These are phyloP conservation scores for Trichoderma asperellum DNA, from an alignment of 2,329 filamentous ascomycete species.

Conservation along the genomic window DNA sequence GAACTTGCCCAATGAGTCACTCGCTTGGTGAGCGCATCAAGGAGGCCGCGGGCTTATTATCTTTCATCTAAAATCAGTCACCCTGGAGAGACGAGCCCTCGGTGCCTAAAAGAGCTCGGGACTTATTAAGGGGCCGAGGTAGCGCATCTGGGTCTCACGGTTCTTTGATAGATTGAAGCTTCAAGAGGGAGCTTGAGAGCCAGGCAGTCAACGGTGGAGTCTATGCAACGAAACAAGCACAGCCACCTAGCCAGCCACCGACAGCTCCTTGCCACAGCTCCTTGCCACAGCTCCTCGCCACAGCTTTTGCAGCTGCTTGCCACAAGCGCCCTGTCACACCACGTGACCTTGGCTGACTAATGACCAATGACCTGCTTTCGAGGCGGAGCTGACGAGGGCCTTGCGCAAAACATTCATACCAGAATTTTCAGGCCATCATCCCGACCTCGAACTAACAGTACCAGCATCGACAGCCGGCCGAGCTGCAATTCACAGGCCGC, in stretches of 20 bases:
- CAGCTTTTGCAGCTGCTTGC: neutral
- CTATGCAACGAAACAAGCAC: neutral
- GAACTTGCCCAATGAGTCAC: constrained; percentile 19
- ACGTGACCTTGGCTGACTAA: constrained; percentile 42
- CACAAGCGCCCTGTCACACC: constrained; percentile 30
- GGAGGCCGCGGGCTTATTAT: neutral
- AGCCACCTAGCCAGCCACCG: constrained; percentile 18
- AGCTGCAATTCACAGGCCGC: constrained; percentile 28
- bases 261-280: constrained; percentile 1
- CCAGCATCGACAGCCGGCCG: constrained; percentile 30
- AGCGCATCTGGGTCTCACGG: constrained; percentile 8
- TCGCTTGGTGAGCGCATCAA: constrained; percentile 9
- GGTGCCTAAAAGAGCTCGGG: constrained; percentile 19
- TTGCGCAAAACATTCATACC: constrained; percentile 35
- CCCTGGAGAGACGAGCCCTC: neutral
- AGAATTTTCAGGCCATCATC: constrained; percentile 37
- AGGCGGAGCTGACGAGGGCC: constrained; percentile 23
- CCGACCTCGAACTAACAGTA: constrained; percentile 28
- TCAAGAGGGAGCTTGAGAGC: neutral
- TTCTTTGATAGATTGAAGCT: neutral
- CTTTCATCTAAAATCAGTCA: constrained; percentile 9
- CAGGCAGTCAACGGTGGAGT: neutral
- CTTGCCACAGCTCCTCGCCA: constrained; percentile 5
- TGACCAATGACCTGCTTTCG: constrained; percentile 38
- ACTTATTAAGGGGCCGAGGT: constrained; percentile 18